Evolutionary conservation across 306 rosid genomes (phyloP).

Genomic region (Alnus glutinosa): DNA sequence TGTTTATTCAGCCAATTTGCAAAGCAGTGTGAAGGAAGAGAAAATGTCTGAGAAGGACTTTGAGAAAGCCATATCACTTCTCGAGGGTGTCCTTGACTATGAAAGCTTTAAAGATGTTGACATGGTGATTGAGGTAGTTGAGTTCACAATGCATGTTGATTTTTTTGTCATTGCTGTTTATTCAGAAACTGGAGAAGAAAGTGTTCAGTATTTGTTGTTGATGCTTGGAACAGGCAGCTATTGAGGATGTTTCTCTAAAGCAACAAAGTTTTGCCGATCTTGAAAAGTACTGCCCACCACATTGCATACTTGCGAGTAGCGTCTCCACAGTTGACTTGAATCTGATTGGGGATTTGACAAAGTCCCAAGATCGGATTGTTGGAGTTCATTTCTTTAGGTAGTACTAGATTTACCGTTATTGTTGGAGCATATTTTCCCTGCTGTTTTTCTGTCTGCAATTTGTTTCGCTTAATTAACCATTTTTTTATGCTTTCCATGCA

Average conservation of each 20-base stretch:
- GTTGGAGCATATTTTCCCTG: background rate
- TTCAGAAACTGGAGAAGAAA: conserved; percentile 11
- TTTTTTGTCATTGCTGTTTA: conserved; percentile 16
- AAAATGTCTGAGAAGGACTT: conserved; percentile 62
- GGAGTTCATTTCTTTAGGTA: conserved; percentile 99
- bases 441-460: background rate
- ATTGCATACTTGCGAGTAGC: conserved; percentile 92
- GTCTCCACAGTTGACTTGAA: conserved; percentile 94
- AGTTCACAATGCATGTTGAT: conserved; percentile 1
- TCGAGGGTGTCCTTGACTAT: conserved; percentile 72
- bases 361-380: conserved; percentile 73
- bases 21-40: conserved; percentile 85
- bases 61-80: conserved; percentile 67
- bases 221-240: conserved; percentile 75
- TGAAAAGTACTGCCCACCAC: conserved; percentile 83
- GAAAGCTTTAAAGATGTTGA: conserved; percentile 86
- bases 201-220: conserved; percentile 20
- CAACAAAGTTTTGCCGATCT: conserved; percentile 91
- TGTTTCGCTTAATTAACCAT: conserved; percentile 2
- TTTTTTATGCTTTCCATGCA: conserved; percentile 44
- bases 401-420: background rate
- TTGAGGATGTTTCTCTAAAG: conserved; percentile 85
- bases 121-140: conserved; percentile 87
- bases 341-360: conserved; percentile 81
- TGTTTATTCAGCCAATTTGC: conserved; percentile 20